These are phyloP conservation scores for Pythium graminicola DNA, from an alignment of 352 stramenopile species.

Conservation along the genomic window DNA sequence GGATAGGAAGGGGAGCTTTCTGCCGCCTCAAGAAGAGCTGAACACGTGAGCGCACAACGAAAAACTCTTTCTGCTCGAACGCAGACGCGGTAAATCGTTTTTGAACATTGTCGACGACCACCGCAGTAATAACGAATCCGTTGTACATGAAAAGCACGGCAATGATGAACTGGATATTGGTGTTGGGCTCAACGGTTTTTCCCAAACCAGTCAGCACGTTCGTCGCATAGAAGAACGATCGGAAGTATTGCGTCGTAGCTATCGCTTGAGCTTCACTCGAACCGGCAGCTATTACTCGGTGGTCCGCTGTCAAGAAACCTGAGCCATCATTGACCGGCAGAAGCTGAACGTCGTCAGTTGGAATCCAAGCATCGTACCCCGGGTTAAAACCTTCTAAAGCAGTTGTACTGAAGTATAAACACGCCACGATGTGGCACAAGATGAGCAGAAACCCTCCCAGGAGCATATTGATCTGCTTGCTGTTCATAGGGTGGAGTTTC, in stretches of 20 bases:
- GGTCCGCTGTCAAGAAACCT: no score
- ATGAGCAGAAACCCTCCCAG: conserved; percentile 43
- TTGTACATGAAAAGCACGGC: conserved; percentile 66
- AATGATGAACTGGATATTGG: conserved; percentile 38
- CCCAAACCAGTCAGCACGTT: conserved; percentile 51
- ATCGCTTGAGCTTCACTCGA: conserved; percentile 19
- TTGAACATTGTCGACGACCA: conserved; percentile 73
- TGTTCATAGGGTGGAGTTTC: conserved; percentile 37
- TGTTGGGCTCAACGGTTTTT: conserved; percentile 41
- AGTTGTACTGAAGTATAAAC: conserved; percentile 55
- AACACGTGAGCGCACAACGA: conserved; percentile 44
- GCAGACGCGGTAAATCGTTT: conserved; percentile 73
- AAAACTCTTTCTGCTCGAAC: conserved; percentile 71
- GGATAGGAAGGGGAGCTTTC: conserved; percentile 45
- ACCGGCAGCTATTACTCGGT: no score
- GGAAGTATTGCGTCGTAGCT: conserved; percentile 44
- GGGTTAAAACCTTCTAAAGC: conserved; percentile 55
- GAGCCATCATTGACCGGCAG: conserved; percentile 31
- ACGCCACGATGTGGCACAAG: conserved; percentile 57
- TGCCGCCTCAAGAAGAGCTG: conserved; percentile 64
- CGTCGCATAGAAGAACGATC: conserved; percentile 53
- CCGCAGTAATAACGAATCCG: conserved; percentile 65
- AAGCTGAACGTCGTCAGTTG: conserved; percentile 41
- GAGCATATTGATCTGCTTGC: conserved; percentile 41
- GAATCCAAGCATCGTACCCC: conserved; percentile 36